Evolutionary conservation across 192 early-diverging fungal genomes (phyloP).

Genomic region (Coemansia sp.): DNA sequence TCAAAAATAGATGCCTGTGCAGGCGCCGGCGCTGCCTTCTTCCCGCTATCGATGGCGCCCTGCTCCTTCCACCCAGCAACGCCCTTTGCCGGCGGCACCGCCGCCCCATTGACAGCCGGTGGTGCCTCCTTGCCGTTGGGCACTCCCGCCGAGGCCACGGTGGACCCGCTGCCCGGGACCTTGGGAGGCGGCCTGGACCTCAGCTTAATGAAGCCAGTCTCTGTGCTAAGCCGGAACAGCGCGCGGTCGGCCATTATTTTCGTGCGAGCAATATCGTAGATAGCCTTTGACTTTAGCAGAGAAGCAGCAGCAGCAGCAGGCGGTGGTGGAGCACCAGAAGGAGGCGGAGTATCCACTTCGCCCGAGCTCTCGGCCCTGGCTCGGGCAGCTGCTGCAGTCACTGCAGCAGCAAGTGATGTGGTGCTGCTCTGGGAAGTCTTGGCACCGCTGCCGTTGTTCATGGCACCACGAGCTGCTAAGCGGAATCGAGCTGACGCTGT

Average conservation of each 20-base stretch:
- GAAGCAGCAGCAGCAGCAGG: not conserved
- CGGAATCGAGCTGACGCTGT: conserved; percentile 35
- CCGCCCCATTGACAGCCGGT: not conserved
- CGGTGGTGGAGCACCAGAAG: not conserved
- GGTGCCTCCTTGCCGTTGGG: conserved; percentile 2
- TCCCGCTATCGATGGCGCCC: conserved; percentile 50
- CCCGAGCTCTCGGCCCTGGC: not conserved
- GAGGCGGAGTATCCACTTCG: not conserved
- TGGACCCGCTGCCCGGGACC: not conserved
- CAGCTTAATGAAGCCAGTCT: conserved; percentile 50
- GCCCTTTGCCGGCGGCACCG: conserved; percentile 2
- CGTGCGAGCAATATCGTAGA: conserved; percentile 50
- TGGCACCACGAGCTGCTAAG: conserved; percentile 21
- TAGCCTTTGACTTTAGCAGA: conserved; percentile 29
- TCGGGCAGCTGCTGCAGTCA: not conserved
- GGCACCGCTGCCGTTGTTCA: conserved; percentile 3
- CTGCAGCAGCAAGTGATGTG: not conserved
- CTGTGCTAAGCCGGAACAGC: conserved; percentile 41
- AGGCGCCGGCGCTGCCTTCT: conserved; percentile 31
- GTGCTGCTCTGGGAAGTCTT: conserved; percentile 1
- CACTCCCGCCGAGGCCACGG: not conserved
- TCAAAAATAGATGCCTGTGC: conserved; percentile 42
- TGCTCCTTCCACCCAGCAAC: conserved; percentile 52
- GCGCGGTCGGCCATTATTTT: conserved; percentile 45
- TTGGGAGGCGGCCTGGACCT: conserved; percentile 29